Evolutionary conservation across 2,329 filamentous ascomycete species (phyloP).

Genomic region (Parafenestella ontariensis): DNA sequence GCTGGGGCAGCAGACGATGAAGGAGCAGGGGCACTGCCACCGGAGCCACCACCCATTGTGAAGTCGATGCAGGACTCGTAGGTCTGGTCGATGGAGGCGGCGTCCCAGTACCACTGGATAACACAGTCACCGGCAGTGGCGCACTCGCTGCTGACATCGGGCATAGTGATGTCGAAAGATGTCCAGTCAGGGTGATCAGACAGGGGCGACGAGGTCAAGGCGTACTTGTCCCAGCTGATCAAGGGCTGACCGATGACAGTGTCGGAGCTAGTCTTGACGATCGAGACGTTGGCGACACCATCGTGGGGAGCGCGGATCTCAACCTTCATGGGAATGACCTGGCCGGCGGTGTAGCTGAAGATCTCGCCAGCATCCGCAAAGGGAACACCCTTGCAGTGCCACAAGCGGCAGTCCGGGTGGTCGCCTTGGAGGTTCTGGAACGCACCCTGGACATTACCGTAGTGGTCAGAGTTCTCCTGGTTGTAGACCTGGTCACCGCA

Average conservation of each 20-base stretch:
- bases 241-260: constrained; percentile 61
- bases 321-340: constrained; percentile 55
- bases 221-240: constrained; percentile 64
- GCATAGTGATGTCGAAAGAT: constrained; percentile 63
- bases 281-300: constrained; percentile 64
- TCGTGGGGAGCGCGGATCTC: constrained; percentile 62
- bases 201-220: constrained; percentile 55
- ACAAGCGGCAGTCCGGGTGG: constrained; percentile 62
- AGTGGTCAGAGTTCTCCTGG: constrained; percentile 61
- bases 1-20: constrained; percentile 15
- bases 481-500: constrained; percentile 63
- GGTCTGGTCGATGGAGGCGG: constrained; percentile 63
- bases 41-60: constrained; percentile 48
- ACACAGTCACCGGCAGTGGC: constrained; percentile 60
- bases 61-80: constrained; percentile 71
- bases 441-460: constrained; percentile 65
- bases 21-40: constrained; percentile 16
- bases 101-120: constrained; percentile 70
- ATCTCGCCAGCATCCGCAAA: constrained; percentile 60
- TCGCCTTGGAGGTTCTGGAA: constrained; percentile 54
- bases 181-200: constrained; percentile 53
- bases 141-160: constrained; percentile 57
- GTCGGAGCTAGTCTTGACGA: constrained; percentile 63
- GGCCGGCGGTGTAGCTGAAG: constrained; percentile 60
- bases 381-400: constrained; percentile 66